Evolutionary conservation across 2,329 filamentous ascomycete species (phyloP).

Genomic region (Phyllosticta citriasiana): DNA sequence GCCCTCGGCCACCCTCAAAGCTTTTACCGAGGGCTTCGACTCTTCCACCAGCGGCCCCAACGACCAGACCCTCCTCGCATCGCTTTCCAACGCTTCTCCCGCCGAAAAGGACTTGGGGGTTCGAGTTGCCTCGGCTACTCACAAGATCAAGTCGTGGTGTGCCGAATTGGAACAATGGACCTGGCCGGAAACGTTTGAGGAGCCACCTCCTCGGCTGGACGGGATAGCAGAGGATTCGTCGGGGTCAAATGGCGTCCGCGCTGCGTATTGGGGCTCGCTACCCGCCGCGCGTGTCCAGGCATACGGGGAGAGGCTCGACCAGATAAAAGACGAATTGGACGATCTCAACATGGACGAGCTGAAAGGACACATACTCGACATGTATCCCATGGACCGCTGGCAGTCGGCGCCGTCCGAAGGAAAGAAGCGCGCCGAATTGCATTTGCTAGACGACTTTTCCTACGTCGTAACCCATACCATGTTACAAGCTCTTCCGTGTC

Average conservation of each 20-base stretch:
- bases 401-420: conserved; percentile 34
- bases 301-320: conserved; percentile 64
- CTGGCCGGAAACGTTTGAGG: conserved; percentile 44
- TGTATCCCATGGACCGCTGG: conserved; percentile 49
- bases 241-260: not conserved
- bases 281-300: conserved; percentile 50
- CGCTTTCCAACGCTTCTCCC: conserved; percentile 52
- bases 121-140: conserved; percentile 58
- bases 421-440: conserved; percentile 38
- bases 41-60: conserved; percentile 32
- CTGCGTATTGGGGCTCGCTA: conserved; percentile 59
- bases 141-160: conserved; percentile 64
- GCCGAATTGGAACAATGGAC: conserved; percentile 57
- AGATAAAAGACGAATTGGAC: conserved; percentile 61
- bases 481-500: conserved; percentile 73
- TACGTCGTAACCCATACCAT: conserved; percentile 86
- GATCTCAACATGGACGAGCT: conserved; percentile 72
- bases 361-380: conserved; percentile 76
- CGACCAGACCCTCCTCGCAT: conserved; percentile 35
- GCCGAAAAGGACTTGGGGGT: conserved; percentile 62
- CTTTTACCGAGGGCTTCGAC: conserved; percentile 34
- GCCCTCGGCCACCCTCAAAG: conserved; percentile 33
- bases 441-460: conserved; percentile 77
- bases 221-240: conserved; percentile 8
- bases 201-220: conserved; percentile 17